Conservation (phyloP, 768 basidiomycete species). For the Saitozyma sp. region DNA sequence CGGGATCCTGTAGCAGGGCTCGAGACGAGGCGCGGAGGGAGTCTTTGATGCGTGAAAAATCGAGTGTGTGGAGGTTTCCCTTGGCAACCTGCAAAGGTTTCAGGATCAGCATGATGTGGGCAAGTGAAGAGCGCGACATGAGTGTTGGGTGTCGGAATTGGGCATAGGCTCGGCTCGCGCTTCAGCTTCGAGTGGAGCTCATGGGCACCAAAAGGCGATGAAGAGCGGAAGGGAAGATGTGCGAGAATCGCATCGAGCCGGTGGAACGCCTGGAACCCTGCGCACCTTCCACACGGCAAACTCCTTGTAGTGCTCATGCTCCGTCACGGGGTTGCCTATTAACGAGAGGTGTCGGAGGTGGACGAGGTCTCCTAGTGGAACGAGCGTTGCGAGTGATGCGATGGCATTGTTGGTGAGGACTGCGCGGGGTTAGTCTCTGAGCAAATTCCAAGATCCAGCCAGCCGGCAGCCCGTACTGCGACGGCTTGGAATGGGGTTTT, state of each 20-base stretch:
- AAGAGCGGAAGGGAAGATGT: not conserved
- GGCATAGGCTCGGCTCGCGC: too few relatives aligned
- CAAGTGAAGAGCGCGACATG: not conserved
- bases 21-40: slow-evolving; percentile 38
- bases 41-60: slow-evolving; percentile 53
- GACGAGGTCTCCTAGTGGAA: slow-evolving; percentile 47
- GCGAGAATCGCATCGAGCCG: slow-evolving; percentile 11
- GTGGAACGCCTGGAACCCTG: not conserved
- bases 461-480: slow-evolving; percentile 35
- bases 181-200: not conserved
- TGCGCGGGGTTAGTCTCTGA: slow-evolving; percentile 13
- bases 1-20: slow-evolving; percentile 39
- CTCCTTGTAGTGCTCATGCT: slow-evolving; percentile 49
- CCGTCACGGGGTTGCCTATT: slow-evolving; percentile 48
- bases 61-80: slow-evolving; percentile 50
- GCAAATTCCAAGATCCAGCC: not conserved
- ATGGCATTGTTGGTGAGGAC: slow-evolving; percentile 51
- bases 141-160: too few relatives aligned
- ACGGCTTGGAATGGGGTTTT: slow-evolving; percentile 52
- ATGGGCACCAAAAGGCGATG: not conserved
- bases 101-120: slow-evolving; percentile 1
- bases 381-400: slow-evolving; percentile 46
- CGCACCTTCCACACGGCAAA: slow-evolving; percentile 52
- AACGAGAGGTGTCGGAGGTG: slow-evolving; percentile 49
- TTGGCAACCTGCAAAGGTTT: slow-evolving; percentile 34